phyloP scores from a whole-genome alignment of 768 basidiomycete genomes.

The Leccinellum rugosiceps region DNA sequence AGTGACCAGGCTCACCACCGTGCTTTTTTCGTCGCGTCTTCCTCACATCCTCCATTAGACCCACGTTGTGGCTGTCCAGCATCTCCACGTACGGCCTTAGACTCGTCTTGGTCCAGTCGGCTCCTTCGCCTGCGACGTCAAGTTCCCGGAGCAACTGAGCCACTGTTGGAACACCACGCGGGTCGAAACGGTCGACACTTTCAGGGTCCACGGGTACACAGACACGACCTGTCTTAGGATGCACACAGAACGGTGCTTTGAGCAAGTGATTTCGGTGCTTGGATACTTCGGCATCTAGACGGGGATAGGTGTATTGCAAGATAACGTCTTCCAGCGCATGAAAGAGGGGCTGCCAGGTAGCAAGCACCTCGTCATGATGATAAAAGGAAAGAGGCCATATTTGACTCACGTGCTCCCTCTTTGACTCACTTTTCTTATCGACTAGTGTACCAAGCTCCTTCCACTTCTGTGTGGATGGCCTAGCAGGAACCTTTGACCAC shows the following conservation, averaged over 20 bases:
- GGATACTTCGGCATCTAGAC: slow-evolving; percentile 95
- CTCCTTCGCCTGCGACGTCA: slow-evolving; percentile 49
- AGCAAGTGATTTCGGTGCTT: slow-evolving; percentile 97
- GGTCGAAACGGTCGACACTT: slow-evolving; percentile 77
- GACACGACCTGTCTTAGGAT: slow-evolving; percentile 93
- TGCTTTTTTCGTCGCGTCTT: slow-evolving; percentile 18
- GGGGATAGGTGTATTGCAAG: slow-evolving; percentile 92
- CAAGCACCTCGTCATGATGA: background rate
- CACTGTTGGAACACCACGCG: slow-evolving; percentile 82
- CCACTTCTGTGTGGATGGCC: slow-evolving; percentile 75
- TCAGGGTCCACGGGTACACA: slow-evolving; percentile 89
- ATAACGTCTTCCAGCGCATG: slow-evolving; percentile 82
- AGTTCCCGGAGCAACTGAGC: slow-evolving; percentile 79
- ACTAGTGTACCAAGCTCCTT: slow-evolving; percentile 49
- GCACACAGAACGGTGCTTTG: slow-evolving; percentile 95
- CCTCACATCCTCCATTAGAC: slow-evolving; percentile 31
- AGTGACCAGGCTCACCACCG: slow-evolving; percentile 10
- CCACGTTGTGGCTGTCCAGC: slow-evolving; percentile 66
- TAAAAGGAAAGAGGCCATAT: background rate
- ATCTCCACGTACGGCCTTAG: slow-evolving; percentile 88
- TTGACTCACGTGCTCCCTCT: slow-evolving; percentile 28
- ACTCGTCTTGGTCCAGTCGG: slow-evolving; percentile 87
- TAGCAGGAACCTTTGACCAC: slow-evolving; percentile 55
- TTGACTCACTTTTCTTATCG: slow-evolving; percentile 15
- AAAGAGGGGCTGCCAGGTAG: slow-evolving; percentile 23